Base-by-base conservation (phyloP, 495 filamentous ascomycete genomes). In the Podospora tetraspora region DNA sequence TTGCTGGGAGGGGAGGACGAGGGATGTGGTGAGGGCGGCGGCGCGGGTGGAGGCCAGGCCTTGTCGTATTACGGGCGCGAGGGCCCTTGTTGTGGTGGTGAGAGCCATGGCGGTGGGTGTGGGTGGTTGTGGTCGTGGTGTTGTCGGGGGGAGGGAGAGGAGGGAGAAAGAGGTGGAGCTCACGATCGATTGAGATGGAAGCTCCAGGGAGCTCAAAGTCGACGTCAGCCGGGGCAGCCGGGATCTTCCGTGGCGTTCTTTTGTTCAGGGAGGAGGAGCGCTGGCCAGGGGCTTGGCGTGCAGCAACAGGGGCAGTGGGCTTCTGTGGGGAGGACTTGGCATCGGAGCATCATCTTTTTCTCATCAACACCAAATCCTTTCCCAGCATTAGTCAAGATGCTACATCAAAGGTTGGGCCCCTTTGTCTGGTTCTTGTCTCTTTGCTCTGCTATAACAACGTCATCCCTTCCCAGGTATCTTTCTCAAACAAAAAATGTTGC, bases 41-140 rank as follows among this genome's bases (percentile, higher is more conserved):
- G 74, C 25, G 57, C 58, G 67, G 32, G 37, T 62, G 16, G 27
- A 63, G 21, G 57, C 59, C 13, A 72, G 58, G 56, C 71, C 66
- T 67, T 71, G 73, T 62, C 76, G 72, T 59, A 77, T 65, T 62
- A 71, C 66, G 59, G 77, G 75, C 70, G 69, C 69, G 59, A 78
- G 62, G 22, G 70, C 73, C 73, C 69, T 73, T 57, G 75, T 72
- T 68, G 75, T 69, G 65, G 72, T 76, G 69, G 73, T 64, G 71
- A 78, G 73, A 68, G 76, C 73, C 78, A 80, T 80, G 52, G 63
- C 25, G 52, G 52, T 57, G 63, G 29, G 27, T 34, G 61, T 3
- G 12, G 16, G 10, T 29, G 11, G 56, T 58, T 56, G 64, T n/a
- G 43, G 43, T 52, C 5, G 43, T 52, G 43, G 16, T 43, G 37